Percentiles rank a stretch among this genome's conserved stretches.
phyloP scores from a whole-genome alignment of 2,329 filamentous ascomycete genomes.

The Purpureocillium lavendulum region DNA sequence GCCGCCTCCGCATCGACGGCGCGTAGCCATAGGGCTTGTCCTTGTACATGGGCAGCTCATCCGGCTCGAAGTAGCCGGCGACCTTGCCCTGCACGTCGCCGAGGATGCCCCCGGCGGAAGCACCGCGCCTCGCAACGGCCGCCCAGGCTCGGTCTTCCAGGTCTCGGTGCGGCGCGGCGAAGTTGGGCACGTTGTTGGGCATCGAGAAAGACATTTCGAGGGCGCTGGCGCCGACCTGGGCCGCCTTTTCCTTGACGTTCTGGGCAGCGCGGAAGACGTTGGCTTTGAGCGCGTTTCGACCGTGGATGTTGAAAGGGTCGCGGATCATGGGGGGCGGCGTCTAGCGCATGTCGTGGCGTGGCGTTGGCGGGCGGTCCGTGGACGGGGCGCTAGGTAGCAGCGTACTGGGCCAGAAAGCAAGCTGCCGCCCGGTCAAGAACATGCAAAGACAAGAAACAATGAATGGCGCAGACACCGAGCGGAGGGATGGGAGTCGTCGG shows the following conservation, averaged over 20 bases:
- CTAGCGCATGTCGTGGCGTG: slow-evolving; percentile 18
- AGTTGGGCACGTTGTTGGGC: slow-evolving; percentile 62
- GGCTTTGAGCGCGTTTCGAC: slow-evolving; percentile 37
- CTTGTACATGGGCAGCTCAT: slow-evolving; percentile 85
- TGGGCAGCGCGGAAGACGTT: slow-evolving; percentile 36
- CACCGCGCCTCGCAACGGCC: slow-evolving; percentile 28
- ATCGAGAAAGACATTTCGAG: slow-evolving; percentile 58
- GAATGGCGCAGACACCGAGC: no score
- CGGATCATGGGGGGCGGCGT: slow-evolving; percentile 27
- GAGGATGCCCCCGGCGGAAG: slow-evolving; percentile 28
- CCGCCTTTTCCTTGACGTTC: slow-evolving; percentile 37
- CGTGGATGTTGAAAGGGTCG: slow-evolving; percentile 36
- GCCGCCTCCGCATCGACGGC: slow-evolving; percentile 47
- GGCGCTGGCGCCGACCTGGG: slow-evolving; percentile 39
- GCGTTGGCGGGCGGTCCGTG: background rate
- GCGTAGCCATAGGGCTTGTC: slow-evolving; percentile 85
- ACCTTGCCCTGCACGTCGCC: slow-evolving; percentile 53
- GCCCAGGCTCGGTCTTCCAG: slow-evolving; percentile 62
- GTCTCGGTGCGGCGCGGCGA: slow-evolving; percentile 54
- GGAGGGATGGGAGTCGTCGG: no score
- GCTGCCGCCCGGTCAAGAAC: no score
- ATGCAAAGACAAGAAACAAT: no score
- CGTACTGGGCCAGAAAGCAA: no score
- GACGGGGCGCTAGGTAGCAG: no score
- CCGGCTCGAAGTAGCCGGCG: slow-evolving; percentile 52